Base-by-base conservation (phyloP, 306 rosid species). In the Lathyrus sativus region DNA sequence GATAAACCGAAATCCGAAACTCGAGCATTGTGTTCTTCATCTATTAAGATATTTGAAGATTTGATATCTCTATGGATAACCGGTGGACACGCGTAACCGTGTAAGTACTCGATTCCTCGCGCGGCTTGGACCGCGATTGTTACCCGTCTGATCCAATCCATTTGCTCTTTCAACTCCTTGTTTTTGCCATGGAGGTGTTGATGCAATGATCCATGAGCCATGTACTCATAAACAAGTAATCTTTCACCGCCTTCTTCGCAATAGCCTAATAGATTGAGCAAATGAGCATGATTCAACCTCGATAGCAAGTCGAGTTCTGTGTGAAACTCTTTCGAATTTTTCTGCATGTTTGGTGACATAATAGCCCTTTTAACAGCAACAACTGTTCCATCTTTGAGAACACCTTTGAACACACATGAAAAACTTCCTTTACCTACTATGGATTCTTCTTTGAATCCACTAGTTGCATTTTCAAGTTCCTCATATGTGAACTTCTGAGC, bases 71-170 rank as follows among this genome's bases (percentile, higher is more conserved):
- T 83, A 65, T 91, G 97, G 50, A 91, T 91, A 71, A 91, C 97
- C 0, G 96, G 97, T 9, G 96, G 97, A 67, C 96, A 91, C 33
- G 93, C 96, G 14, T 91, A 91, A 41, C 97, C 96, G 1, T 91
- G 97, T 75, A 91, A 70, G 68, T 91, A 91, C 62, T 88, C 96
- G 1, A 91, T 87, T 41, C 97, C 97, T n/a, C 97, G 68, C 2
- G 96, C 97, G 13, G 97, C 97, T 80, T 91, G 97, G 39, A 91
- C 97, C 1, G 96, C 97, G 45, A 88, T 91, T 0, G 97, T 91
- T 62, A 89, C 97, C 67, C 97, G 77, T 74, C 96, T 62, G n/a
- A 88, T 65, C 97, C 97, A 91, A 81, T 91, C 91, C 45, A 93
- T 14, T 37, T 93, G 98, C 74, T 92, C 95, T 65, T 82, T 89